phyloP scores from a whole-genome alignment of 805 yeast genomes.

The Cyberlindnera japonica region DNA sequence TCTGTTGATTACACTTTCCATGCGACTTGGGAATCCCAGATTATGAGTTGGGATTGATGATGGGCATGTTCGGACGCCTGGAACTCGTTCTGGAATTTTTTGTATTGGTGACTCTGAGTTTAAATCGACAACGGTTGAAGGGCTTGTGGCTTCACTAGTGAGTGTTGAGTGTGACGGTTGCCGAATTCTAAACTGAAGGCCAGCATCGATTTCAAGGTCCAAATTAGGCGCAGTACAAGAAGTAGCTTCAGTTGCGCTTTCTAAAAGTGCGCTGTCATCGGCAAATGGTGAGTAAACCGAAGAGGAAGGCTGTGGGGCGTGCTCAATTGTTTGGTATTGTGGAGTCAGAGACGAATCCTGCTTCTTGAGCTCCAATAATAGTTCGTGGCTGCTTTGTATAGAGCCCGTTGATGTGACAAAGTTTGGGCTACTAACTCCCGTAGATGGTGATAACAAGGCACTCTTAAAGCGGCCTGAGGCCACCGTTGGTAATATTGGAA shows the following conservation, averaged over 20 bases:
- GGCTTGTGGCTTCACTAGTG: neutral
- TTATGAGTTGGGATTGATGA: too few species aligned
- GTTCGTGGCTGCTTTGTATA: slow-evolving; percentile 12
- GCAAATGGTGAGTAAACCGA: slow-evolving; percentile 1
- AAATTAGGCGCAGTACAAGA: neutral
- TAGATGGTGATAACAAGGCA: neutral
- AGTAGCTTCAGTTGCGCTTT: neutral
- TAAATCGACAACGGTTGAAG: neutral
- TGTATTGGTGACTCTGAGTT: neutral
- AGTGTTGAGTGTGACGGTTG: neutral
- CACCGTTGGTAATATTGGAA: slow-evolving; percentile 1
- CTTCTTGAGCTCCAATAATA: slow-evolving; percentile 1
- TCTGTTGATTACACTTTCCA: neutral
- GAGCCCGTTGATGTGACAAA: slow-evolving; percentile 1
- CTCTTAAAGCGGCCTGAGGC: neutral
- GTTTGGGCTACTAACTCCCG: neutral
- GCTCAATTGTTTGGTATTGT: too few species aligned
- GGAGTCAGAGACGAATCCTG: too few species aligned
- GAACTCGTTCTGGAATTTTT: neutral
- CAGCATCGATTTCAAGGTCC: too few species aligned
- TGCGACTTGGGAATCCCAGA: neutral
- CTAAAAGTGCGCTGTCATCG: neutral
- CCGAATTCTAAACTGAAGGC: too few species aligned
- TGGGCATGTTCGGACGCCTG: slow-evolving; percentile 3
- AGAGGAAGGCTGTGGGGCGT: slow-evolving; percentile 1